These are phyloP conservation scores for Solanum habrochaites DNA, from an alignment of 257 asterid species.

Conservation along the genomic window DNA sequence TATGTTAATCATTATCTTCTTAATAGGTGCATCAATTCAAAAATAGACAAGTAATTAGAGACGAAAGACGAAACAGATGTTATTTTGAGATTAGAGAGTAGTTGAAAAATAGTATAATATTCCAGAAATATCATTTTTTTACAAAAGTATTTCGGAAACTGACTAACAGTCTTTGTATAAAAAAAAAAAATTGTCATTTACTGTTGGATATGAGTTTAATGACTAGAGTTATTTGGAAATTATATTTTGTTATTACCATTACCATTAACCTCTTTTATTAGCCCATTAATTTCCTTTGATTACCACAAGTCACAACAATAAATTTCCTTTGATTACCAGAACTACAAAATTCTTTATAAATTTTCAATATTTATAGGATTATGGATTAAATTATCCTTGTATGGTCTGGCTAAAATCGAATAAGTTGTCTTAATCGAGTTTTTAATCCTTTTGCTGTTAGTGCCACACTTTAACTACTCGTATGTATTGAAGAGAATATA, in stretches of 20 bases:
- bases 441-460: slow-evolving; percentile 12
- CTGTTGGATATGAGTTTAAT: not conserved
- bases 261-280: not conserved
- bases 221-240: too few species aligned
- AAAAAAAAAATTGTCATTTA: not conserved
- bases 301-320: not conserved
- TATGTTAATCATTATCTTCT: too few species aligned
- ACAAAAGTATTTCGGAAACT: not conserved
- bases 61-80: too few species aligned
- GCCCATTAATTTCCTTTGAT: not conserved
- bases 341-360: too few species aligned
- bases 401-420: slow-evolving; percentile 5
- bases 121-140: not conserved
- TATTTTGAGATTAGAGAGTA: not conserved
- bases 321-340: too few species aligned
- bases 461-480: slow-evolving; percentile 25
- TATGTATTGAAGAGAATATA: not conserved
- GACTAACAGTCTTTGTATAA: not conserved
- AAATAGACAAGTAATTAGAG: too few species aligned
- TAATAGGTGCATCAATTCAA: too few species aligned
- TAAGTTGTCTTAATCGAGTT: slow-evolving; percentile 8
- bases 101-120: not conserved
- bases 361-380: slow-evolving; percentile 15
- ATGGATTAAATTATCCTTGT: not conserved
- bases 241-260: not conserved